Base-by-base conservation (phyloP, 139 green algal genomes). In the Chlorella sorokiniana region DNA sequence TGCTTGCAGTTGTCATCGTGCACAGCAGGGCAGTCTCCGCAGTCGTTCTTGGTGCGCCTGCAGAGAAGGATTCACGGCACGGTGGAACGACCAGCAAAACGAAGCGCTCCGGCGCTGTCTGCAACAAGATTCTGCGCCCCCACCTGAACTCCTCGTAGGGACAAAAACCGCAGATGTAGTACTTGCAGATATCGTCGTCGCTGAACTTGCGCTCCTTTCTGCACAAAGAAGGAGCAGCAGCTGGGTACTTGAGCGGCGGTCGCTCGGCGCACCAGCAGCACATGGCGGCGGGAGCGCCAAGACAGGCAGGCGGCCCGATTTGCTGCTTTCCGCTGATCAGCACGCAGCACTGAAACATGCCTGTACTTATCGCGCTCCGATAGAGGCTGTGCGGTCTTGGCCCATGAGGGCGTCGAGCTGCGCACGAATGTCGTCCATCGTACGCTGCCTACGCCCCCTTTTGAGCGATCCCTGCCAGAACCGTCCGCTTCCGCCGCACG, bases 321-420 rank as follows among this genome's bases (percentile, higher is more conserved):
- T 52, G 11, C 38, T 73, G 69, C 41, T 59, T 33, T 29, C 2
- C 5, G 25, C 6, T 20, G 52, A 11, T 27, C 7, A 48, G 31
- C 31, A 42, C 25, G 14, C 16, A 45, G 64, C 64, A 71, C 25
- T 45, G 8, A 1, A 16, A 4, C 67, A 62, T 45, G 76, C 84
- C 61, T 67, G 38, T 65, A 45, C 37, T 86, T 83, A 10, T 70
- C 72, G 10, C 41, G 67, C 45, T 89, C 79, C 0, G 27, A 14
- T 20, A 76, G 16, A 18, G 59, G 40, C 41, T 89, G 42, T 71
- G 29, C 78, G 62, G 37, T 89, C 69, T 23, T 69, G 59, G 22
- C 88, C 88, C 88, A 91, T 91, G 9, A 91, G 83, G 54, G 73
- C 73, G 63, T 91, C 88, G 35, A 91, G 56, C 59, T 87, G 79